A percentile compares a stretch with the other conserved stretches of the same genome.
These are phyloP conservation scores for Amphicarpaea edgeworthii DNA, from an alignment of 306 rosid species.

Conservation along the genomic window DNA sequence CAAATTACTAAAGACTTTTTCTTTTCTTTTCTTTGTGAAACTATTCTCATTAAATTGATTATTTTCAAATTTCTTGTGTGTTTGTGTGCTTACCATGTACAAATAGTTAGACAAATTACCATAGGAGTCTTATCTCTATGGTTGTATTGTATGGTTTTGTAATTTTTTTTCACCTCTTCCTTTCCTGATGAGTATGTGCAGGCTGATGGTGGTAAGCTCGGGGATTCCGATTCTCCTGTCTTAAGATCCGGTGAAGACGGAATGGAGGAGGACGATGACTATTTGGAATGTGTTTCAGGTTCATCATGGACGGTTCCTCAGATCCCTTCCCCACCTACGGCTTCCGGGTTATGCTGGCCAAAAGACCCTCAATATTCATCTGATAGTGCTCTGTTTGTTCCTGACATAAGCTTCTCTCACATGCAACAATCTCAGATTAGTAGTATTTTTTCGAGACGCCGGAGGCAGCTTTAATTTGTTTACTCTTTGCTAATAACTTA, in stretches of 20 bases:
- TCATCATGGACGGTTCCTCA: conserved; percentile 84
- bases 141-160: conserved; percentile 14
- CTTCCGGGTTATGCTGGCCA: conserved; percentile 88
- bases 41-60: not conserved
- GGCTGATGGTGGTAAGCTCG: conserved; percentile 84
- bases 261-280: conserved; percentile 62
- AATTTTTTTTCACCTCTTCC: conserved; percentile 35
- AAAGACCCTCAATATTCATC: conserved; percentile 54
- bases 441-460: conserved; percentile 46
- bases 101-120: not conserved
- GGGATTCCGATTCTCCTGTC: conserved; percentile 70
- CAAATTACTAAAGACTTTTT: not conserved
- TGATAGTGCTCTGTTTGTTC: conserved; percentile 64
- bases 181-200: conserved; percentile 47
- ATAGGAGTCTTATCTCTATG: not conserved
- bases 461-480: conserved; percentile 55
- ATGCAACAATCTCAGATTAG: conserved; percentile 51
- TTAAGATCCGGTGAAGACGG: conserved; percentile 64
- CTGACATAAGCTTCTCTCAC: conserved; percentile 59
- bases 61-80: not conserved
- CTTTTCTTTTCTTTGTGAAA: not conserved
- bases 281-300: conserved; percentile 69
- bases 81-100: not conserved
- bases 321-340: conserved; percentile 89
- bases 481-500: conserved; percentile 31